A percentile compares a stretch with the other conserved stretches of the same genome.
These are phyloP conservation scores for Udeniomyces megalosporus DNA, from an alignment of 768 basidiomycete genomes.

Conservation along the genomic window DNA sequence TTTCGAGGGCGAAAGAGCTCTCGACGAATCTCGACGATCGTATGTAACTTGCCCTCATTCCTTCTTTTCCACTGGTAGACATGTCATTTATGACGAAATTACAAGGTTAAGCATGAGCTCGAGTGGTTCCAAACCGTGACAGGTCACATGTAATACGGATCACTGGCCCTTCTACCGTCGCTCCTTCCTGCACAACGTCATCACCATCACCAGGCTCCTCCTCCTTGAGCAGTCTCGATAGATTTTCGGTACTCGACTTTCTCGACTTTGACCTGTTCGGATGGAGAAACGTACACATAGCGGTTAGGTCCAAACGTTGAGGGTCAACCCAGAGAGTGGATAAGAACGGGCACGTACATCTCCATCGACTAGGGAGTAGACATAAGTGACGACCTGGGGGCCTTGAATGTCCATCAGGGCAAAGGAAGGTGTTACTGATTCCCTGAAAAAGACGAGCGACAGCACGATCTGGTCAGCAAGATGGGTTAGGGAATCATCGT, in stretches of 20 bases:
- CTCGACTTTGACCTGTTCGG: conserved; percentile 30
- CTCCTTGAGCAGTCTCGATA: conserved; percentile 1
- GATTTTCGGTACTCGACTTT: conserved; percentile 30
- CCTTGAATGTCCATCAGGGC: conserved; percentile 98
- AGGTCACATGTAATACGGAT: too few species aligned
- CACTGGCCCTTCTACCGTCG: too few species aligned
- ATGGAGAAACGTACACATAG: neutral
- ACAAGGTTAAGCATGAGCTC: too few species aligned
- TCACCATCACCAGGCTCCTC: too few species aligned
- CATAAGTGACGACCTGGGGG: conserved; percentile 88
- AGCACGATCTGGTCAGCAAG: neutral
- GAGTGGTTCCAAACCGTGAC: too few species aligned
- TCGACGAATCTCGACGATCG: too few species aligned
- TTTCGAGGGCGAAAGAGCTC: too few species aligned
- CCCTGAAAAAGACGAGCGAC: conserved; percentile 35
- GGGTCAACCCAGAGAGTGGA: neutral
- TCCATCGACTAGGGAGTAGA: conserved; percentile 84
- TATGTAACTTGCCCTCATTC: too few species aligned
- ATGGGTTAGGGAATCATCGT: neutral
- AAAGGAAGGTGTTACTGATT: conserved; percentile 73
- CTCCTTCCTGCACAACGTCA: too few species aligned
- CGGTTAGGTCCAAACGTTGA: neutral
- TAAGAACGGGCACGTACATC: conserved; percentile 42
- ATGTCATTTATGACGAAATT: too few species aligned
- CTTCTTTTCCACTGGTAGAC: too few species aligned